Percentiles rank a stretch among this genome's conserved stretches.
phyloP scores from a whole-genome alignment of 108 stramenopile species.

The Cyclotella distinguenda region DNA sequence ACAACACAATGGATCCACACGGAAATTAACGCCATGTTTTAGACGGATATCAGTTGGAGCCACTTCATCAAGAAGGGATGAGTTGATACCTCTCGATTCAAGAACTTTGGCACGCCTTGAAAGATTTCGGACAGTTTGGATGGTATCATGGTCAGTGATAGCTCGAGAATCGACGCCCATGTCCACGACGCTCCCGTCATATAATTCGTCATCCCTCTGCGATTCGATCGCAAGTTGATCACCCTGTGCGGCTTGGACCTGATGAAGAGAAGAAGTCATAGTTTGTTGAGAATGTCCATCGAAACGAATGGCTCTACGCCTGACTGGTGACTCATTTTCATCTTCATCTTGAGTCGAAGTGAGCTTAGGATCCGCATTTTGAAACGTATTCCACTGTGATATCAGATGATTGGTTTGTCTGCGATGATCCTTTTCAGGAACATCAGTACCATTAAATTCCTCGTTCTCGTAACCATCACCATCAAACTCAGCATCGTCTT shows the following conservation, averaged over 20 bases:
- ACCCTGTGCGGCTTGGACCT: too few species aligned
- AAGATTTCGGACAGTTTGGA: constrained; percentile 41
- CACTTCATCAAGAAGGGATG: constrained; percentile 39
- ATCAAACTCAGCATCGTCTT: constrained; percentile 4
- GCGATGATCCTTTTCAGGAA: too few species aligned
- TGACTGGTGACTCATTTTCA: constrained; percentile 31
- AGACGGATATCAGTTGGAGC: constrained; percentile 43
- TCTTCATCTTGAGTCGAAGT: constrained; percentile 14
- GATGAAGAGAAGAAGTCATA: too few species aligned
- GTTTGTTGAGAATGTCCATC: constrained; percentile 15
- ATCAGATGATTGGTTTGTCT: not conserved
- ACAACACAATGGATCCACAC: constrained; percentile 38
- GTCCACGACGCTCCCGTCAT: constrained; percentile 10
- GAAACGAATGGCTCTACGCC: constrained; percentile 29
- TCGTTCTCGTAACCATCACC: constrained; percentile 1
- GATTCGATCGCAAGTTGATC: too few species aligned
- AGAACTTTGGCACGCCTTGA: constrained; percentile 30
- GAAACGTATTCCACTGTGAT: constrained; percentile 39
- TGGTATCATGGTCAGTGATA: constrained; percentile 23
- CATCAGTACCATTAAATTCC: not conserved
- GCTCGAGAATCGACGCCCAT: not conserved
- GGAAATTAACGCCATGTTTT: constrained; percentile 33
- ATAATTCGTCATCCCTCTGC: too few species aligned
- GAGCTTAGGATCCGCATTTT: constrained; percentile 26
- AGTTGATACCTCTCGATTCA: constrained; percentile 27